Percentiles rank a stretch among this genome's conserved stretches.
Conservation (phyloP, 306 rosid species). For the Glycine soja region DNA sequence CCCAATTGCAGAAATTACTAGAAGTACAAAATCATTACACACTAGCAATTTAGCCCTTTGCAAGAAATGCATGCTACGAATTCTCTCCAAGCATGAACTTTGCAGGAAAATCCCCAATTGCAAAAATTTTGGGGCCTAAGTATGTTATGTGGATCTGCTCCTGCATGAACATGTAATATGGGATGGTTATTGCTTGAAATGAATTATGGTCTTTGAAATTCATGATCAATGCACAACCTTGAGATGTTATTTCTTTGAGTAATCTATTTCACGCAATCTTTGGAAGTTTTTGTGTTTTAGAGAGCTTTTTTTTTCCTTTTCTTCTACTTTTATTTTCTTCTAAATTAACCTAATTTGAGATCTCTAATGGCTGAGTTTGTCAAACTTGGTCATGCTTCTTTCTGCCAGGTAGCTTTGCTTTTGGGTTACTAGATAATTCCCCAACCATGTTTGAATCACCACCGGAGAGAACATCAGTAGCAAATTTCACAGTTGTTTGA, state of each 20-base stretch:
- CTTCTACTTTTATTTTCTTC: slow-evolving; percentile 13
- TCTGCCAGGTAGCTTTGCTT: slow-evolving; percentile 62
- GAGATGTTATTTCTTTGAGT: slow-evolving; percentile 5
- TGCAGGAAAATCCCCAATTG: neutral
- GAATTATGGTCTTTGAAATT: slow-evolving; percentile 20
- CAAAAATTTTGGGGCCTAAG: neutral
- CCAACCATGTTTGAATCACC: slow-evolving; percentile 67
- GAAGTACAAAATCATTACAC: slow-evolving; percentile 20
- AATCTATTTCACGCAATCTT: neutral
- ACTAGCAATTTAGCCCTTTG: neutral
- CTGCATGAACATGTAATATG: neutral
- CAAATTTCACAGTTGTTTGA: slow-evolving; percentile 58
- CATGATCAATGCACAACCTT: slow-evolving; percentile 7
- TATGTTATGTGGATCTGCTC: slow-evolving; percentile 4
- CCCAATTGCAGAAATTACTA: slow-evolving; percentile 31
- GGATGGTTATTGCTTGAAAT: neutral
- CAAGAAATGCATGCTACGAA: slow-evolving; percentile 31
- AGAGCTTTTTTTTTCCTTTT: neutral
- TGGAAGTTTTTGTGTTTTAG: neutral
- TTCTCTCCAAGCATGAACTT: slow-evolving; percentile 14
- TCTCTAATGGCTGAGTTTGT: slow-evolving; percentile 70
- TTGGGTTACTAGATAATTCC: slow-evolving; percentile 57
- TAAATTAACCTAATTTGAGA: slow-evolving; percentile 44
- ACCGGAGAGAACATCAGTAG: slow-evolving; percentile 88
- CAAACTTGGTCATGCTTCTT: slow-evolving; percentile 74